A percentile compares a stretch with the other conserved stretches of the same genome.
Conservation (phyloP, 1,284 basidiomycete species). For the Heterobasidion irregulare region DNA sequence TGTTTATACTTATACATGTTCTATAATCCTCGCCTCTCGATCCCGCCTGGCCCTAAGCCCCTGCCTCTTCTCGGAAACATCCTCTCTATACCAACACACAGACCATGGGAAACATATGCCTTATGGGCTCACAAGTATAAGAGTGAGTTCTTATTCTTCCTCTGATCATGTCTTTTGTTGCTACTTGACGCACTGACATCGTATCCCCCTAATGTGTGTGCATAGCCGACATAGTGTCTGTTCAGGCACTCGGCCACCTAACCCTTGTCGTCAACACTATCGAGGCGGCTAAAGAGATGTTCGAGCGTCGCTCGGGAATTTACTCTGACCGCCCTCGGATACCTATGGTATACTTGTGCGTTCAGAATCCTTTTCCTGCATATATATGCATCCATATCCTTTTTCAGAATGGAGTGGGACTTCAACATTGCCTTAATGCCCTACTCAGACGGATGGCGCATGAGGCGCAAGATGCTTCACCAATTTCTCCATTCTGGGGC, state of each 20-base stretch:
- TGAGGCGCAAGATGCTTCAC: background rate
- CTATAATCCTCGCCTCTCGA: background rate
- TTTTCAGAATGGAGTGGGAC: background rate
- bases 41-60: background rate
- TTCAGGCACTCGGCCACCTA: background rate
- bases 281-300: background rate
- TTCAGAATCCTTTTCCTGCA: background rate
- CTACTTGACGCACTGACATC: no score
- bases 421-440: background rate
- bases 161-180: no score
- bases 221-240: background rate
- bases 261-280: background rate
- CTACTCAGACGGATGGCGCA: background rate
- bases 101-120: background rate
- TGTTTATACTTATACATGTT: no score
- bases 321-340: background rate
- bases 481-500: background rate
- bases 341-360: background rate
- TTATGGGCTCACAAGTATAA: background rate
- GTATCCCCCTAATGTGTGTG: background rate
- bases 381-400: background rate
- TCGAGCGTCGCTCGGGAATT: background rate
- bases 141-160: background rate
- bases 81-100: background rate
- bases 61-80: background rate